Evolutionary conservation across 2,329 filamentous ascomycete genomes (phyloP).

Genomic region (Fusarium nanum): DNA sequence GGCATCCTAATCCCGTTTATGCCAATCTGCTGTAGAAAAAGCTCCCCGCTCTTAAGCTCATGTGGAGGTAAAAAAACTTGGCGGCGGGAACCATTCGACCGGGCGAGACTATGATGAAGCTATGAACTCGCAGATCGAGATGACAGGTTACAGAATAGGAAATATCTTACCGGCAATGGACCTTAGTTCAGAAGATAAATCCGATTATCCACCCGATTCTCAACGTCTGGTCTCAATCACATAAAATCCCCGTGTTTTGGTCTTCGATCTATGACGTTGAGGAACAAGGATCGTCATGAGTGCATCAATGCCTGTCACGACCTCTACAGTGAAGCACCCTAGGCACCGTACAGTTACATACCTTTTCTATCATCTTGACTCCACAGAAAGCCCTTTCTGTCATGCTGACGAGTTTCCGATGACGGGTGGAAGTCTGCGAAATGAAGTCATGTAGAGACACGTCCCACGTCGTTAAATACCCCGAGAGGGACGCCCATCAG

Average conservation of each 20-base stretch:
- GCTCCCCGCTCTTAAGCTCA: not conserved
- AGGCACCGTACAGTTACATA: not conserved
- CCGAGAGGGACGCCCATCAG: not conserved
- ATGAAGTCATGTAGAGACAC: constrained; percentile 21
- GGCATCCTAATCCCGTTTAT: not conserved
- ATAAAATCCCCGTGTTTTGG: constrained; percentile 1
- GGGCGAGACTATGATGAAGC: constrained; percentile 15
- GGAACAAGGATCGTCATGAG: constrained; percentile 30
- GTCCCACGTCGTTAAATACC: constrained; percentile 12
- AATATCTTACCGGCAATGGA: constrained; percentile 15
- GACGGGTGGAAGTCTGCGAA: constrained; percentile 7
- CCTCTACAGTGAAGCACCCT: not conserved
- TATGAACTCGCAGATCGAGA: constrained; percentile 26
- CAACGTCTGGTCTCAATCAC: not conserved
- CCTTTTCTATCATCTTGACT: not conserved
- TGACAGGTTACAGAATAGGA: constrained; percentile 23
- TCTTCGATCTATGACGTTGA: constrained; percentile 33
- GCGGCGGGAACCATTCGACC: constrained; percentile 33
- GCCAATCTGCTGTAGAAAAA: not conserved
- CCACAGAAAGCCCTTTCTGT: constrained; percentile 3
- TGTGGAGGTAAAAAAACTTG: not conserved
- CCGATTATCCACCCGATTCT: constrained; percentile 14
- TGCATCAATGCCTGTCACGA: constrained; percentile 23
- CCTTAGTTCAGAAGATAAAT: constrained; percentile 7
- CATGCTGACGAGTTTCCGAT: constrained; percentile 29